These are phyloP conservation scores for Rhizopus stolonifer DNA, from an alignment of 371 early-diverging fungal species.

Conservation along the genomic window DNA sequence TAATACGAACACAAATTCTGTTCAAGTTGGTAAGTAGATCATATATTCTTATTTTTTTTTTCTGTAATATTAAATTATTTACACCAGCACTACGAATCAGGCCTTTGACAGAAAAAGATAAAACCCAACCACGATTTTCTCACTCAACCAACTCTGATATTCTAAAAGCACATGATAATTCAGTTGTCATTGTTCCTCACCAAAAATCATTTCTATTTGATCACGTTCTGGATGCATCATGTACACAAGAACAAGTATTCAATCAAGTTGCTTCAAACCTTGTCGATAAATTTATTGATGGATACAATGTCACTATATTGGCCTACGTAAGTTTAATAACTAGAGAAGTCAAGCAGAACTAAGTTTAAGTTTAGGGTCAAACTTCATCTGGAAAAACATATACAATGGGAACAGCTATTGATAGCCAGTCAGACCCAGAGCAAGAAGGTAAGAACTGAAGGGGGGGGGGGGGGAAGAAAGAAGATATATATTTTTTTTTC, in stretches of 20 bases:
- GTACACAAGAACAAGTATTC: constrained; percentile 79
- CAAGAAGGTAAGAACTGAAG: constrained; percentile 53
- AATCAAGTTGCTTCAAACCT: constrained; percentile 63
- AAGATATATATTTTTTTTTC: too few species aligned
- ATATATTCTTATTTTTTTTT: background rate
- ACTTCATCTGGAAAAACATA: constrained; percentile 97
- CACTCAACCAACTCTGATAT: constrained; percentile 43
- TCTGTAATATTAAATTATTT: background rate
- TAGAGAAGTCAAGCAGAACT: background rate
- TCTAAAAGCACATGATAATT: constrained; percentile 38
- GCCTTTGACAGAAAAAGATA: constrained; percentile 51
- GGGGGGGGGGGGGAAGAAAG: too few species aligned
- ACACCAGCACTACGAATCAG: constrained; percentile 55
- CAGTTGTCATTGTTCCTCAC: constrained; percentile 50
- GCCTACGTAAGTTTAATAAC: constrained; percentile 78
- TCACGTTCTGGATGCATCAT: constrained; percentile 67
- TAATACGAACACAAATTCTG: background rate
- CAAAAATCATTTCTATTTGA: constrained; percentile 75
- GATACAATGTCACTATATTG: constrained; percentile 95
- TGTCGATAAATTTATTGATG: constrained; percentile 87
- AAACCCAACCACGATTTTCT: constrained; percentile 47
- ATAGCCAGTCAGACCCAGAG: constrained; percentile 56
- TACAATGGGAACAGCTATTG: constrained; percentile 93
- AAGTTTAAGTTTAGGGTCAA: constrained; percentile 57
- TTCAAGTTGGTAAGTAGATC: background rate